These are phyloP conservation scores for Eimeria sp. DNA, from an alignment of 169 alveolate species.

Conservation along the genomic window DNA sequence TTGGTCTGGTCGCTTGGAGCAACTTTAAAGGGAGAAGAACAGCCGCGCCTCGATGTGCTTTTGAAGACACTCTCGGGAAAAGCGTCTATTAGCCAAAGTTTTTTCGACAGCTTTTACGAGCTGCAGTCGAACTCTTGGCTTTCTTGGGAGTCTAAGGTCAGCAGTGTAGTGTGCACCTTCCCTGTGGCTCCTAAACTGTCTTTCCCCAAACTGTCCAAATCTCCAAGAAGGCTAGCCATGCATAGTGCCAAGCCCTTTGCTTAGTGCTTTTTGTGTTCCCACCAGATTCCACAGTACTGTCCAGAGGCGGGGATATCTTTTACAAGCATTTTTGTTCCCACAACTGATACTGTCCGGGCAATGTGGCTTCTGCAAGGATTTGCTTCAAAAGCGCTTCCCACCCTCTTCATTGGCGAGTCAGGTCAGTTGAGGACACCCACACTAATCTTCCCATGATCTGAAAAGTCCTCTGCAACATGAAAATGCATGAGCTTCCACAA, in stretches of 20 bases:
- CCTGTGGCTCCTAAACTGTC: background rate
- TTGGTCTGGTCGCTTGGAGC: conserved; percentile 97
- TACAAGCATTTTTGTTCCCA: conserved; percentile 96
- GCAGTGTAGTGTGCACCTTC: background rate
- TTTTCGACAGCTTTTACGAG: conserved; percentile 92
- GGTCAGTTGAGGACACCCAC: conserved; percentile 81
- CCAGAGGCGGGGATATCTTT: conserved; percentile 93
- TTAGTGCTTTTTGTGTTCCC: background rate
- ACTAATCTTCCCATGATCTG: background rate
- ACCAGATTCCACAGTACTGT: conserved; percentile 68
- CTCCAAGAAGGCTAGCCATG: background rate
- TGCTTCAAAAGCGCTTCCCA: conserved; percentile 91
- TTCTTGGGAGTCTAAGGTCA: conserved; percentile 85
- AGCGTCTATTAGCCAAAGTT: conserved; percentile 89
- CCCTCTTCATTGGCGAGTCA: conserved; percentile 96
- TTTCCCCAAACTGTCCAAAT: background rate
- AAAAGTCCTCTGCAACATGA: background rate
- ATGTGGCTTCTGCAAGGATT: conserved; percentile 92
- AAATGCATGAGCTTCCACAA: background rate
- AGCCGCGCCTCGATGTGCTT: conserved; percentile 93
- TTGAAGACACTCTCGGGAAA: conserved; percentile 88
- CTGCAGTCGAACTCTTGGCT: conserved; percentile 86
- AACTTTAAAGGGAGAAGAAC: conserved; percentile 90
- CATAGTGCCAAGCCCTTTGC: background rate
- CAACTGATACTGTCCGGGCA: conserved; percentile 95